Conservation (phyloP, 108 stramenopile species). For the Cylindrotheca closterium region DNA sequence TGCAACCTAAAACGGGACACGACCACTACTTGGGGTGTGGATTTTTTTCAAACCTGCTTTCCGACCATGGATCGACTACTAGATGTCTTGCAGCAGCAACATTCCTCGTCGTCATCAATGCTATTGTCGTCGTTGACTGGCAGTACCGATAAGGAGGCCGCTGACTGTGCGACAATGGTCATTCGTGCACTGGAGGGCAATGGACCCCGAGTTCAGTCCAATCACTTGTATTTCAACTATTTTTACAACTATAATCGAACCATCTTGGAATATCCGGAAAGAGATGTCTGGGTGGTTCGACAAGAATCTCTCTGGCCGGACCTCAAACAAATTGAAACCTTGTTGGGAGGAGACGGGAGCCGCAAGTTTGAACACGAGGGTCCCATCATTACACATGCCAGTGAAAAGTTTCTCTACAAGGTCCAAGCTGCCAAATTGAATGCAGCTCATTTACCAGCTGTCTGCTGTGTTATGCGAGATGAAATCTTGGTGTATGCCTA, state of each 20-base stretch:
- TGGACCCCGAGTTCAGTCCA: slow-evolving; percentile 22
- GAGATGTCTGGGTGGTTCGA: slow-evolving; percentile 7
- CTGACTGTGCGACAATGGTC: slow-evolving; percentile 18
- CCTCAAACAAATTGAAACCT: slow-evolving; percentile 8
- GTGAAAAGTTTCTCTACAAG: slow-evolving; percentile 20
- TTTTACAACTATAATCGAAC: slow-evolving; percentile 16
- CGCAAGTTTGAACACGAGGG: slow-evolving; percentile 20
- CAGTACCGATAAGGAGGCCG: background rate
- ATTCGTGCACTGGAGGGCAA: slow-evolving; percentile 9
- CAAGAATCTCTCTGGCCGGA: slow-evolving; percentile 26
- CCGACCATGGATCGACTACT: slow-evolving; percentile 20
- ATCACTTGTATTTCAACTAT: slow-evolving; percentile 29
- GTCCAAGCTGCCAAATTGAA: slow-evolving; percentile 13
- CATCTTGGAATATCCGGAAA: slow-evolving; percentile 7
- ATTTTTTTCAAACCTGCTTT: slow-evolving; percentile 35
- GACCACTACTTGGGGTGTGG: slow-evolving; percentile 18
- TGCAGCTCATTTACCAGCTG: slow-evolving; percentile 6
- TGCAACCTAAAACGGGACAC: slow-evolving; percentile 25
- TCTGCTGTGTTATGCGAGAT: slow-evolving; percentile 12
- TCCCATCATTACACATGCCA: slow-evolving; percentile 24
- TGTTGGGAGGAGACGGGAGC: slow-evolving; percentile 7
- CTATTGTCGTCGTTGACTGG: background rate
- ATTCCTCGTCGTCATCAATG: too few species aligned
- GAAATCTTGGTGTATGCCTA: slow-evolving; percentile 16
- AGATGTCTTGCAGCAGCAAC: background rate